Evolutionary conservation across 805 yeast species (phyloP).

Genomic region (Yarrowia divulgata): DNA sequence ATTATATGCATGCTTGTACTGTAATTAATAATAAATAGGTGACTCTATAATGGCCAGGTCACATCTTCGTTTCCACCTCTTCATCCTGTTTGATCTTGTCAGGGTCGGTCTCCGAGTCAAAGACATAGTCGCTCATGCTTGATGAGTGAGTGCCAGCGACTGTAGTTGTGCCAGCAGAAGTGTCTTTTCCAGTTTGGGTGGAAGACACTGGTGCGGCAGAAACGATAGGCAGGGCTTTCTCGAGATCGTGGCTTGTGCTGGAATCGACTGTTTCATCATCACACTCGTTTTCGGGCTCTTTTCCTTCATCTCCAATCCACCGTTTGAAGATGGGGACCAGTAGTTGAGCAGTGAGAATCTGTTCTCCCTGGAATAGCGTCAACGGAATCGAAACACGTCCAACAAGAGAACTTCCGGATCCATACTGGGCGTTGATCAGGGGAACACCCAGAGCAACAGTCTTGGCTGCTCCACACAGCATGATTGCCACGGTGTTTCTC

Average conservation of each 20-base stretch:
- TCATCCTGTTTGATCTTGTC: conserved; percentile 23
- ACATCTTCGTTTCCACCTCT: conserved; percentile 20
- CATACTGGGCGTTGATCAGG: conserved; percentile 79
- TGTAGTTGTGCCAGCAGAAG: not conserved
- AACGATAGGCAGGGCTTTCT: conserved; percentile 5
- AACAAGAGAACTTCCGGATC: conserved; percentile 57
- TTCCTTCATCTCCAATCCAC: conserved; percentile 61
- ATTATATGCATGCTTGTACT: conserved; percentile 8
- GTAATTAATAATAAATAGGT: conserved; percentile 20
- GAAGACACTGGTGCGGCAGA: conserved; percentile 4
- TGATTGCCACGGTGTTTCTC: conserved; percentile 75
- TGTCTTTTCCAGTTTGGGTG: not conserved
- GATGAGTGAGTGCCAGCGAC: not conserved
- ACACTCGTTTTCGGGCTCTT: conserved; percentile 20
- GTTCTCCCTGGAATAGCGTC: conserved; percentile 86
- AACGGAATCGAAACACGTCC: conserved; percentile 81
- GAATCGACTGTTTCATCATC: conserved; percentile 9
- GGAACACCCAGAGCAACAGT: conserved; percentile 94
- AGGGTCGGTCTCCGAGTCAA: conserved; percentile 22
- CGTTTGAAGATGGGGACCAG: conserved; percentile 68
- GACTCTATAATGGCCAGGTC: not conserved
- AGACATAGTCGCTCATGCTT: not conserved
- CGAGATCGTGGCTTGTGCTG: not conserved
- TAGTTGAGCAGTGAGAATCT: conserved; percentile 80
- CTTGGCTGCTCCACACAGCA: conserved; percentile 92